phyloP scores from a whole-genome alignment of 257 asterid genomes.

The Ophiorrhiza pumila region DNA sequence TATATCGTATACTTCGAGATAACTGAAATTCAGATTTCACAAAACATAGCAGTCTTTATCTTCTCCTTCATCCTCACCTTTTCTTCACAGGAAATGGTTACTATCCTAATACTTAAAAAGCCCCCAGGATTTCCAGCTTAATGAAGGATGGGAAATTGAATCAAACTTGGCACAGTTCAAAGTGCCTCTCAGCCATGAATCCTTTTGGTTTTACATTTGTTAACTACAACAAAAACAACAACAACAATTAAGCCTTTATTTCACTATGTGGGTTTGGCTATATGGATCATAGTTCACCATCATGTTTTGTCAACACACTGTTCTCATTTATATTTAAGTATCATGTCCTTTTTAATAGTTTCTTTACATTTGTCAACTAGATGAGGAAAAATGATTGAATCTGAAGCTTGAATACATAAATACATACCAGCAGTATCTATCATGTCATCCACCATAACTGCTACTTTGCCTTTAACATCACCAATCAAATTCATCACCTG shows the following conservation, averaged over 20 bases:
- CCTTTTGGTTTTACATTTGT: too few species aligned
- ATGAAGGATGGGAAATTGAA: background rate
- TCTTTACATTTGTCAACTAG: constrained; percentile 12
- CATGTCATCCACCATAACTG: constrained; percentile 96
- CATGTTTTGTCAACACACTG: too few species aligned
- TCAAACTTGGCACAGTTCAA: background rate
- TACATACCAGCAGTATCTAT: constrained; percentile 86
- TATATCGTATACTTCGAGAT: background rate
- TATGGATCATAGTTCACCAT: too few species aligned
- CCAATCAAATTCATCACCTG: constrained; percentile 97
- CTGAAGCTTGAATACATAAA: background rate
- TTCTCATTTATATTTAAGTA: too few species aligned
- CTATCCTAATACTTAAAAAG: background rate
- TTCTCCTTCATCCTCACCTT: background rate
- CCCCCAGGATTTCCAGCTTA: background rate
- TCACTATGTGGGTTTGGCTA: too few species aligned
- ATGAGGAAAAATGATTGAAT: background rate
- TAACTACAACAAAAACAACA: too few species aligned
- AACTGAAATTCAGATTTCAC: background rate
- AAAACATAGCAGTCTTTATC: background rate
- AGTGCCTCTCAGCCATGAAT: background rate
- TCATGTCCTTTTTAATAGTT: too few species aligned
- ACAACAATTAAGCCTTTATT: too few species aligned
- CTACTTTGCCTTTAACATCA: constrained; percentile 84
- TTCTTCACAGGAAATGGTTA: background rate